Evolutionary conservation across 441 rosid genomes (phyloP), one percentile per base, ranked within the genome.

Genomic region (Jatropha podagrica): DNA sequence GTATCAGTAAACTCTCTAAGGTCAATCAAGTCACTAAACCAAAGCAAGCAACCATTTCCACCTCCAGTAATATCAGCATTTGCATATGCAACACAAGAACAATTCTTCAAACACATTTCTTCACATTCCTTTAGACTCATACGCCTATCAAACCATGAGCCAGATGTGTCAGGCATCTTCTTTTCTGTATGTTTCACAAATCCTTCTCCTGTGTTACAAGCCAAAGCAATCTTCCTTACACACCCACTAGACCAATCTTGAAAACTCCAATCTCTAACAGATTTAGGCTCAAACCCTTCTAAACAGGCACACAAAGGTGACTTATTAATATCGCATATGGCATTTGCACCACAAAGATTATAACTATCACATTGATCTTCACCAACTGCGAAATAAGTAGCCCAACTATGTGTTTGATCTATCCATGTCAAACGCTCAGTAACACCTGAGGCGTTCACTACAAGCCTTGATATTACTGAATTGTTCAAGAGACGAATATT

Each of bases 181-280:
- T 91, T 69, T 26, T 79, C 79, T 26, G 55, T 49, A 69, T 84
- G 40, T 60, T 59, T 81, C 71, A 84, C 60, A 75, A 92, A 94
- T 48, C 81, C 81, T 40, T 78, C 84, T 18, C 75, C 69, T 23
- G 5, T 65, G 14, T 13, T 2, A 63, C 81, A 91, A 15, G 75
- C 77, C 81, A 91, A 61, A 6, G 48, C 38, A 17, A 73, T 79
- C 48, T 85, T 86, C 78, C 90, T 80, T 32, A 79, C 79, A 74
- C 98, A 93, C 26, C 97, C 99, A 44, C 80, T 84, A 0, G 92
- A 80, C 91, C 93, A 88, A 68, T 84, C 83, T 11, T 87, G 88
- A 20, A 44, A n/a, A 9, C 81, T 85, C 90, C 96, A 94, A 32
- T 78, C 83, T 32, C 78, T 79, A 0, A 9, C 11, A n/a, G 77